These are phyloP conservation scores for Dalbergia cochinchinensis DNA, from an alignment of 306 rosid genomes.

Conservation along the genomic window DNA sequence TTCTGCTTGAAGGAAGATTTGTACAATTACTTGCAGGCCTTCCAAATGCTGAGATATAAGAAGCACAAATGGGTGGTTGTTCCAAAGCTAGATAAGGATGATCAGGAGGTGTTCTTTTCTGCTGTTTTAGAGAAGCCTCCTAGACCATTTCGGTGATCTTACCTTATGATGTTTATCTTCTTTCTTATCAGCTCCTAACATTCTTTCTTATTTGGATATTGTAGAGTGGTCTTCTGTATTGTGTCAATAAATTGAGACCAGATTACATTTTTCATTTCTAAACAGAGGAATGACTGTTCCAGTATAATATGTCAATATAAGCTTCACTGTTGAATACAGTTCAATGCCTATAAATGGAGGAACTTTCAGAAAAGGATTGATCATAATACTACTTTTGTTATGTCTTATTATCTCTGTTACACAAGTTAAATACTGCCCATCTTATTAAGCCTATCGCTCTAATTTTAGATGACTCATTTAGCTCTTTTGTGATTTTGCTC, in stretches of 20 bases:
- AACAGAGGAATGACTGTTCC: not conserved
- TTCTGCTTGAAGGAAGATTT: conserved; percentile 75
- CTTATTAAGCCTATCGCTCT: no score
- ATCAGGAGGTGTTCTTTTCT: conserved; percentile 74
- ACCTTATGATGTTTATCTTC: not conserved
- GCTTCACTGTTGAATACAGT: not conserved
- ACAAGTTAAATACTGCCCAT: no score
- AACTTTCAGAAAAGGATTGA: not conserved
- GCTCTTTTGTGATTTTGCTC: no score
- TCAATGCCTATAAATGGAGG: not conserved
- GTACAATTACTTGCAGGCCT: conserved; percentile 66
- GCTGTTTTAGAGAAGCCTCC: conserved; percentile 79
- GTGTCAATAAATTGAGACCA: not conserved
- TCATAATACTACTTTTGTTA: no score
- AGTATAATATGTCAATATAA: not conserved
- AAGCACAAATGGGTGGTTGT: conserved; percentile 72
- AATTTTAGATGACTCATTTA: no score
- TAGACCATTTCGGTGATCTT: conserved; percentile 67
- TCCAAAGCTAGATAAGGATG: conserved; percentile 78
- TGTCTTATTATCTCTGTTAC: no score
- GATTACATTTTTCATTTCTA: not conserved
- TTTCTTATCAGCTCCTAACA: not conserved
- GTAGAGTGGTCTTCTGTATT: not conserved
- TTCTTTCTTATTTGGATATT: conserved; percentile 1
- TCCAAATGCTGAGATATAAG: conserved; percentile 68